Evolutionary conservation across 129 eudicot genomes (phyloP).

Genomic region (Scalesia atractyloides): DNA sequence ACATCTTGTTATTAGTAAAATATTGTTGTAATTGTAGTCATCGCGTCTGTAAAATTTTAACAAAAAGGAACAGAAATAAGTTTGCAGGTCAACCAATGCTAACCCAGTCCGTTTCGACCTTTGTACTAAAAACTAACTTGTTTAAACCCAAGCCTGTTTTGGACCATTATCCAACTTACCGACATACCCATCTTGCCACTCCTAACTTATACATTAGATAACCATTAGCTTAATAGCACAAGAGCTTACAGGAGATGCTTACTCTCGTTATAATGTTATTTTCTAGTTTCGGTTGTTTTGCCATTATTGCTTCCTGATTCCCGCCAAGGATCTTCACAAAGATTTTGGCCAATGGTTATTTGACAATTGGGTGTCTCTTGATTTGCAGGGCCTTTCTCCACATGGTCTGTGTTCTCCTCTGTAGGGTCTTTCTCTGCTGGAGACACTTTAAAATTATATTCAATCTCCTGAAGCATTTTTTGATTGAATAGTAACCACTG

Average conservation of each 20-base stretch:
- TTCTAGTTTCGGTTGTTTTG: conserved; percentile 7
- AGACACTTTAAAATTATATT: conserved; percentile 36
- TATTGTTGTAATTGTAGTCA: not conserved
- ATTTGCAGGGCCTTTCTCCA: no score
- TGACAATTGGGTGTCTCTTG: conserved; percentile 6
- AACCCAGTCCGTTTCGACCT: not conserved
- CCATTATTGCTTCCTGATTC: conserved; percentile 8
- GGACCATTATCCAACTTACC: not conserved
- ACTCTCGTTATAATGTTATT: conserved; percentile 29
- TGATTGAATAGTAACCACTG: conserved; percentile 49
- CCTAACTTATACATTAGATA: conserved; percentile 11
- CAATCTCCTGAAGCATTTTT: conserved; percentile 59
- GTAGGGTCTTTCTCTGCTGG: no score
- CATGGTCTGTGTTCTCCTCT: no score
- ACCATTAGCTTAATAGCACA: conserved; percentile 12
- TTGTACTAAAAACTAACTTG: not conserved
- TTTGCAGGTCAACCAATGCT: not conserved
- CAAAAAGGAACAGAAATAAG: not conserved
- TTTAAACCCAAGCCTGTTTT: not conserved
- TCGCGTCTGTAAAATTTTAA: not conserved
- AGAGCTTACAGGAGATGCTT: conserved; percentile 26
- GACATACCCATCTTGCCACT: not conserved
- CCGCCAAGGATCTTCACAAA: conserved; percentile 11
- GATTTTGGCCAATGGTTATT: conserved; percentile 8
- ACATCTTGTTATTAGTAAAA: not conserved